phyloP scores from a whole-genome alignment of 2,329 filamentous ascomycete genomes.

The Coniochaeta sp. region DNA sequence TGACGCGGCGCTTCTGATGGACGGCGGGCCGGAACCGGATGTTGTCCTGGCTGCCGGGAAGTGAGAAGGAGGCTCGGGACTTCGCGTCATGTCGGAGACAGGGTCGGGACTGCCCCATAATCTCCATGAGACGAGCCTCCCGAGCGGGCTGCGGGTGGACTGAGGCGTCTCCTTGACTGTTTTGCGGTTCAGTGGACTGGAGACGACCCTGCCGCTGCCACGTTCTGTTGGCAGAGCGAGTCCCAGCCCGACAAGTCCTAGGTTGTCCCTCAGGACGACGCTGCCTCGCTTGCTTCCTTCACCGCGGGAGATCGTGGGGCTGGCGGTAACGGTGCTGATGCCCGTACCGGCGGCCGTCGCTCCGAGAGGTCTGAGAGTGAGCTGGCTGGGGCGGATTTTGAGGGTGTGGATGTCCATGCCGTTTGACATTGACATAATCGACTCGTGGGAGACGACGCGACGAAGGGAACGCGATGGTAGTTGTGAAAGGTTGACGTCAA shows the following conservation, averaged over 20 bases:
- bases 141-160: slow-evolving; percentile 10
- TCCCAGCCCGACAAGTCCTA: slow-evolving; percentile 23
- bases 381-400: slow-evolving; percentile 66
- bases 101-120: slow-evolving; percentile 29
- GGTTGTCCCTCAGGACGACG: slow-evolving; percentile 50
- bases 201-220: slow-evolving; percentile 2
- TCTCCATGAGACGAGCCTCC: slow-evolving; percentile 25
- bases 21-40: not conserved
- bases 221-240: slow-evolving; percentile 23
- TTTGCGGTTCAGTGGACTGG: not conserved
- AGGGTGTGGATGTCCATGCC: slow-evolving; percentile 88
- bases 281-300: slow-evolving; percentile 42
- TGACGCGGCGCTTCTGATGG: not conserved
- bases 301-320: slow-evolving; percentile 40
- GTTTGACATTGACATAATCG: slow-evolving; percentile 77
- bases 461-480: slow-evolving; percentile 40
- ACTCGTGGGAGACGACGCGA: slow-evolving; percentile 74
- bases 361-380: slow-evolving; percentile 51
- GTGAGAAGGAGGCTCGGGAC: not conserved
- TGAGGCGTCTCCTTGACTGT: not conserved
- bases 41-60: not conserved
- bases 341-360: slow-evolving; percentile 43
- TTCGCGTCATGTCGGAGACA: not conserved
- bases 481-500: slow-evolving; percentile 28
- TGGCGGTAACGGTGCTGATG: slow-evolving; percentile 52